Base-by-base conservation (phyloP, 495 filamentous ascomycete species). In the Xylaria longipes region DNA sequence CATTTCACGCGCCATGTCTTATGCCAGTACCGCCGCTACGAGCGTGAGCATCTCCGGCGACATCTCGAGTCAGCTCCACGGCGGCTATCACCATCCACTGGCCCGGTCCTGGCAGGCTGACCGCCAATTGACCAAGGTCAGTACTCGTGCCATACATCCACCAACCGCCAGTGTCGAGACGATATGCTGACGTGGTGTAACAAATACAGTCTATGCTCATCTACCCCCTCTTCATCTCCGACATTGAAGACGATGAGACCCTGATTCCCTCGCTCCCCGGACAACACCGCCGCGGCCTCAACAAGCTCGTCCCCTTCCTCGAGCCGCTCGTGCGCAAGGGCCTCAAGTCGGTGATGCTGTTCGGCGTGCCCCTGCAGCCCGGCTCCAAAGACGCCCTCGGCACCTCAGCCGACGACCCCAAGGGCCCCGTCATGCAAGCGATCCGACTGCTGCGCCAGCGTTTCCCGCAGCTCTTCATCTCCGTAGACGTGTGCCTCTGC, bases 181-280 rank as follows among this genome's bases (percentile, higher is more conserved):
- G 6, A 25, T 1, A 17, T 43, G 25, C 37, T 48, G 22, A 52
- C 33, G n/a, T 41, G 27, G 33, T 33, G 17, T 15, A 8, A 58
- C 39, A 14, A 35, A 35, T 41, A 4, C 74, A 97, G 95, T 94
- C 94, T 41, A 98, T 98, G 95, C 89, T 99, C 74, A 97, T 99
- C 65, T 97, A 97, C 81, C 96, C 96, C 3, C 87, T 99, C 54
- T 99, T 99, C 84, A 91, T 99, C 73, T 96, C 96, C 70, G 96
- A 98, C 81, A 89, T 92, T 68, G 91, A 93, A 20, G 92, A 99
- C 76, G 95, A 98, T 83, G 94, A 97, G 82, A 93, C 90, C 5
- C 87, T 92, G 12, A 95, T 99, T 60, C 90, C 94, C 50, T 97
- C 94, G 48, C 87, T 99, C 3, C 96, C 96, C 14, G 91, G 91